phyloP scores from a whole-genome alignment of 1,139 yeast species.

The Petasospora fabianii region DNA sequence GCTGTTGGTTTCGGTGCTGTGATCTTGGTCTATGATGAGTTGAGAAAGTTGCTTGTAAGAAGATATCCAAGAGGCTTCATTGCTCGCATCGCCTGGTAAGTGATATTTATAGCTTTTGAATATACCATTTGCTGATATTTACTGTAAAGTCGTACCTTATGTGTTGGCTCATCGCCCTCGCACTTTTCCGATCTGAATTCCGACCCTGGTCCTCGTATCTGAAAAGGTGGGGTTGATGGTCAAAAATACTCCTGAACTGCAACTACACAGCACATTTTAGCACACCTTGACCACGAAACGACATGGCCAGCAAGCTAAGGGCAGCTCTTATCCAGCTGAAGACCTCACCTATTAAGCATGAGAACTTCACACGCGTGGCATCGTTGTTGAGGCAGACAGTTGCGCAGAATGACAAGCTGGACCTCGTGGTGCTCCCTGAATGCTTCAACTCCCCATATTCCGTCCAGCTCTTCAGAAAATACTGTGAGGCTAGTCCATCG shows the following conservation, averaged over 20 bases:
- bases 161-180: too few relatives aligned
- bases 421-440: slow-evolving; percentile 54
- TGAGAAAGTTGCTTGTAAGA: slow-evolving; percentile 39
- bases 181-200: too few relatives aligned
- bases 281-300: not conserved
- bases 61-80: slow-evolving; percentile 36
- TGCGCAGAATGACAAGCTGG: slow-evolving; percentile 24
- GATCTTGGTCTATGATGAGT: slow-evolving; percentile 41
- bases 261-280: not conserved
- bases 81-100: slow-evolving; percentile 43
- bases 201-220: not conserved
- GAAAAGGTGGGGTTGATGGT: not conserved
- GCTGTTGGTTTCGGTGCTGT: slow-evolving; percentile 45
- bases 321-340: slow-evolving; percentile 13
- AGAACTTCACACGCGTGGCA: slow-evolving; percentile 7
- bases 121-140: not conserved
- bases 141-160: too few relatives aligned
- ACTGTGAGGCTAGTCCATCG: slow-evolving; percentile 67
- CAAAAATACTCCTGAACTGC: not conserved
- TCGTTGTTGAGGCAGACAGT: slow-evolving; percentile 5
- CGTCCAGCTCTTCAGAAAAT: slow-evolving; percentile 77
- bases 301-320: slow-evolving; percentile 3
- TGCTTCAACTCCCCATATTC: slow-evolving; percentile 96
- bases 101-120: not conserved
- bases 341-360: slow-evolving; percentile 10